Evolutionary conservation across 2,329 filamentous ascomycete genomes (phyloP).

Genomic region (Diplodia mutila): DNA sequence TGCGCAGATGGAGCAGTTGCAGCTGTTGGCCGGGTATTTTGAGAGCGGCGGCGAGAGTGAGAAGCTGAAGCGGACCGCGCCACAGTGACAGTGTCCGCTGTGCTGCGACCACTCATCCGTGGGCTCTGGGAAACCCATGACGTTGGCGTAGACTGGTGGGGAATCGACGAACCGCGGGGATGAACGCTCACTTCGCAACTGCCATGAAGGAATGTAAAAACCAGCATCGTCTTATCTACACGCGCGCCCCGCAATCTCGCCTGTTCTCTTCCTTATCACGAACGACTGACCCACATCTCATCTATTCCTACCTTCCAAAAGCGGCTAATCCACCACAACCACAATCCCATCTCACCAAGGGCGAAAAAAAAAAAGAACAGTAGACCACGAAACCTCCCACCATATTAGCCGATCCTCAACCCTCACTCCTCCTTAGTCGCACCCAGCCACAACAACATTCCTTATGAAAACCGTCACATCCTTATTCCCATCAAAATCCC

Average conservation of each 20-base stretch:
- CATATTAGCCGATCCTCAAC: no score
- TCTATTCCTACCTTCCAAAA: neutral
- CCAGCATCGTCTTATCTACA: neutral
- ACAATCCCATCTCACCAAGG: no score
- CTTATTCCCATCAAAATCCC: neutral
- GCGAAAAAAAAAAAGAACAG: no score
- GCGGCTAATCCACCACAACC: neutral
- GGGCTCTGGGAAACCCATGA: slow-evolving; percentile 12
- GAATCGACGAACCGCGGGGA: neutral
- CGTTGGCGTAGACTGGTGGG: neutral
- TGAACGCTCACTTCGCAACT: neutral
- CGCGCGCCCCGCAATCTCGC: neutral
- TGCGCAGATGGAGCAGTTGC: slow-evolving; percentile 56
- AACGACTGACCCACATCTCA: neutral
- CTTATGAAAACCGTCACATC: neutral
- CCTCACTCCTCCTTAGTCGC: neutral
- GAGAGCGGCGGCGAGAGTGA: slow-evolving; percentile 54
- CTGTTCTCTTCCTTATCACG: neutral
- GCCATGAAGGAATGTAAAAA: neutral
- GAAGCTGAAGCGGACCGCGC: slow-evolving; percentile 54
- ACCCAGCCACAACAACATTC: neutral
- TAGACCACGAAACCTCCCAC: neutral
- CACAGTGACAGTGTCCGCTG: slow-evolving; percentile 58
- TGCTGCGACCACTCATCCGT: slow-evolving; percentile 43
- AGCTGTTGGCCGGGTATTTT: slow-evolving; percentile 50